phyloP scores from a whole-genome alignment of 2,329 filamentous ascomycete genomes.

The Diaporthe sp. region DNA sequence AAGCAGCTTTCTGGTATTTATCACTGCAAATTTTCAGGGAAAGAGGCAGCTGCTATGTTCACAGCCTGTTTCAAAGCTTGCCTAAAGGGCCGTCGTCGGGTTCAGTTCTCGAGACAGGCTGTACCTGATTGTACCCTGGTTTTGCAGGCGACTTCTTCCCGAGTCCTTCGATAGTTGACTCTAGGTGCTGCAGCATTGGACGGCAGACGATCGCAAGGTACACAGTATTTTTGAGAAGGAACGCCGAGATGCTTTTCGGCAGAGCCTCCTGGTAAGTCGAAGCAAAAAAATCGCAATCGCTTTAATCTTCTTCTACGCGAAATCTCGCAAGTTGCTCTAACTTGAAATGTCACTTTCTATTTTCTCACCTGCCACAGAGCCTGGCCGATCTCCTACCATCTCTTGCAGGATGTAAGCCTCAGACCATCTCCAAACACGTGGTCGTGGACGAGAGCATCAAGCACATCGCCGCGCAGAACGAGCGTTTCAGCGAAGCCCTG shows the following conservation, averaged over 20 bases:
- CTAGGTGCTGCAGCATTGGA: slow-evolving; percentile 33
- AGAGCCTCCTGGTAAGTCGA: slow-evolving; percentile 47
- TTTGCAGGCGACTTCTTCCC: background rate
- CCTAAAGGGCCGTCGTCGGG: background rate
- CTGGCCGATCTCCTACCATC: slow-evolving; percentile 49
- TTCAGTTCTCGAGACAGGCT: background rate
- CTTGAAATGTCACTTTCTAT: background rate
- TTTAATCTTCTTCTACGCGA: no score
- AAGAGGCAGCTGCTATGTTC: background rate
- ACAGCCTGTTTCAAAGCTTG: no score
- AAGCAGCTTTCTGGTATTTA: background rate
- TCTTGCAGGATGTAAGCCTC: slow-evolving; percentile 46
- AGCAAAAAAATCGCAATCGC: no score
- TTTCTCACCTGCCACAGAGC: slow-evolving; percentile 39
- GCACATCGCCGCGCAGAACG: slow-evolving; percentile 42
- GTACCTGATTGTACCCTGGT: background rate
- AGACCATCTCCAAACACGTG: slow-evolving; percentile 52
- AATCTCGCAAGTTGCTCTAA: background rate
- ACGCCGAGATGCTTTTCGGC: slow-evolving; percentile 53
- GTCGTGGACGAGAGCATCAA: slow-evolving; percentile 50
- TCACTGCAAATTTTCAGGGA: background rate
- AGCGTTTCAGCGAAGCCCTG: slow-evolving; percentile 35
- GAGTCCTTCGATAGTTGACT: background rate
- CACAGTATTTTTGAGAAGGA: slow-evolving; percentile 53
- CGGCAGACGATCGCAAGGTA: slow-evolving; percentile 51